Evolutionary conservation across 345 rosid species (phyloP), one percentile per base, ranked within the genome.

Genomic region (Salix exigua): DNA sequence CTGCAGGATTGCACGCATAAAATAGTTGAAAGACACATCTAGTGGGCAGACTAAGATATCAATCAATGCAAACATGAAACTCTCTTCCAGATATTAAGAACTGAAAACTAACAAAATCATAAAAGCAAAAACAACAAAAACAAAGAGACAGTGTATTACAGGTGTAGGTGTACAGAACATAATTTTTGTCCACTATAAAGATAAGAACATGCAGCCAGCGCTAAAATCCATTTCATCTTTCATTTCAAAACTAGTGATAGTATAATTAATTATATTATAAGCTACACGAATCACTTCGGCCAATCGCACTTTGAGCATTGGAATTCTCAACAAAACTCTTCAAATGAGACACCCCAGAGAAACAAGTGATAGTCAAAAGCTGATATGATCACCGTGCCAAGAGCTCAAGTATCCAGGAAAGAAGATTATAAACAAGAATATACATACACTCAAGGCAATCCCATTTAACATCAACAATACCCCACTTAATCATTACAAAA

Each of bases 1-100:
- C 99, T 92, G 92, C 89, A 81, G 37, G 33, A 50, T 50, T 28
- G 75, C 37, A 67, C 48, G 38, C 31, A 62, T 31, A 63, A 58
- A 68, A 62, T 25, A 21, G 66, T 19, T 37, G 13, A 13, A 69
- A 42, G 62, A 58, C 62, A 55, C 61, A 23, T 23, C 62, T 25
- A 58, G 28, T 58, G 28, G 46, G 28, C 14, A n/a, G 8, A 58
- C n/a, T 25, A 30, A 4, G 48, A 53, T 55, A 64, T 23, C 31
- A 51, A 53, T 48, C n/a, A 77, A 77, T 23, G 14, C 21, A 60
- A 25, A 73, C 8, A 23, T 35, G 8, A 19, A 55, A 40, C 19
- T 53, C 51, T 50, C 50, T 48, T 67, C 14, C 23, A 19, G 31
- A 44, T 14, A 8, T 33, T 9, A 51, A 71, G 30, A n/a, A 48